Evolutionary conservation across 768 basidiomycete species (phyloP), one percentile per base, ranked within the genome.

Genomic region (Hypholoma fasciculare): DNA sequence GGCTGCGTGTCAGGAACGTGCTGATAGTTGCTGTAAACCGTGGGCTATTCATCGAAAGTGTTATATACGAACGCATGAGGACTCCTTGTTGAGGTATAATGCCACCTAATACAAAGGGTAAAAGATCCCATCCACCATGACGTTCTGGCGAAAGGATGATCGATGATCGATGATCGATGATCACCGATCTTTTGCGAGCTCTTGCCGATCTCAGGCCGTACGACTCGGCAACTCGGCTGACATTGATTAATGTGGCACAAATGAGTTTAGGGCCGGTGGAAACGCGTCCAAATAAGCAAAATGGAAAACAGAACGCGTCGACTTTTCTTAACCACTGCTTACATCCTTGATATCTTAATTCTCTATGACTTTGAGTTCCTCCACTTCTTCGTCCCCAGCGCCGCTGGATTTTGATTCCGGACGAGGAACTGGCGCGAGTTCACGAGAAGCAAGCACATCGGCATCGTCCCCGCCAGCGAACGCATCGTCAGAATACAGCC

Each of bases 401-500:
- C 60, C 64, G 12, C 62, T 57, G 13, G 48, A 57, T 20, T 54
- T 38, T 26, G 61, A 58, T 19, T 56, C 50, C 13, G 44, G 51
- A 19, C 52, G 27, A 56, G 19, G 26, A 11, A 54, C 61, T 39
- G 56, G 59, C 34, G 27, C 58, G 1, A 57, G 54, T 17, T 42
- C 48, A 7, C 8, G 48, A 49, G 48, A 30, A 16, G 48, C 67
- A 9, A 73, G 70, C 56, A 65, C 68, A 0, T 60, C 68, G 1
- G 60, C 67, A 8, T 67, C 72, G 7, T 64, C 66, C 17, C 68
- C 47, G 54, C 58, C 7, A 30, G 43, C 57, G 1, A 49, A 67
- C 50, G 54, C 63, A 20, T 59, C 58, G 2, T 70, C 70, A 7
- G 67, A 68, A n/a, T 66, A 62, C 39, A 67, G 68, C 50, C 56